Base-by-base conservation (phyloP, 257 asterid species). In the Linderniella brevidens region DNA sequence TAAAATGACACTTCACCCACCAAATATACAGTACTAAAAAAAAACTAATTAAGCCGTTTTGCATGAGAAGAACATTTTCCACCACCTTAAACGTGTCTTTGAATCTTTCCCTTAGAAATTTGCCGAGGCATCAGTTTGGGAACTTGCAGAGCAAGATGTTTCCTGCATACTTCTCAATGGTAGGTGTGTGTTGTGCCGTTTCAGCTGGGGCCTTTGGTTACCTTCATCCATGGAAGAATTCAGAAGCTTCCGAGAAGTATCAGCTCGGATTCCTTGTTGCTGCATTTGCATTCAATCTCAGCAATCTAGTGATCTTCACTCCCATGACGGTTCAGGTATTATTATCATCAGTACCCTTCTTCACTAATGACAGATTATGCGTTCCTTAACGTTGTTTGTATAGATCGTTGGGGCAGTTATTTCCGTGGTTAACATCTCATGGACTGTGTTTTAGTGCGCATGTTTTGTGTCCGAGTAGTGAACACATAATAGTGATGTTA, bases 81-180 rank as follows among this genome's bases (percentile, higher is more conserved):
- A 37, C 14, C 51, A 44, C 44, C 39, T 47, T 50, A 19, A 13
- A 16, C 37, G 1, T 53, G 18, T 42, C 18, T 40, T 53, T 45
- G 9, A 50, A 53, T 35, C 38, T 52, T 59, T 32, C 46, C 14
- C 13, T 54, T 61, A 90, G 96, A 74, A 81, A 85, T 73, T 62
- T 86, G 55, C 96, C 99, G 93, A 46, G 51, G 18, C 51, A 46
- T 13, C 92, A 78, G 49, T 88, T 88, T 54, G 98, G 98, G 55
- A 88, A 88, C 52, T 50, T 88, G 71, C 95, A 84, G 63, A 69
- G 93, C 74, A 90, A 90, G 80, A 90, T 90, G 99, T 90, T 90
- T 63, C 99, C 99, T 32, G 99, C 96, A 1, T 90, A 85, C 70
- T 90, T 90, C 49, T 69, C 94, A 37, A 59, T 90, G 93, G 99